These are phyloP conservation scores for Lunasporangiospora selenospora DNA, from an alignment of 192 early-diverging fungal species.

Conservation along the genomic window DNA sequence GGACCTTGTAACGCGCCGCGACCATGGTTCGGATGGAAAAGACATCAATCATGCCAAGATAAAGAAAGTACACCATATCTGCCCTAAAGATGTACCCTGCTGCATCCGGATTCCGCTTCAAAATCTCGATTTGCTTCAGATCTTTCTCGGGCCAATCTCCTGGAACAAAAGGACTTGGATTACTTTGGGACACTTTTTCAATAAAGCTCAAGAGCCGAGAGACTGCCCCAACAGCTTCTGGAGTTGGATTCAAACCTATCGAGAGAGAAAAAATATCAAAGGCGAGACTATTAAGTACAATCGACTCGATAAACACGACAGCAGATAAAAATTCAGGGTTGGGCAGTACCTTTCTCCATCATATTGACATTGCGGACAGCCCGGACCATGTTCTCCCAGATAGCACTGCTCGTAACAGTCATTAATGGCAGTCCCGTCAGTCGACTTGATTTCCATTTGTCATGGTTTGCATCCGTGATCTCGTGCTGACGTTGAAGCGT, in stretches of 20 bases:
- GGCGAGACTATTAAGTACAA: neutral
- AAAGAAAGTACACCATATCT: constrained; percentile 27
- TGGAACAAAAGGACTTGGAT: constrained; percentile 9
- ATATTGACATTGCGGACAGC: constrained; percentile 24
- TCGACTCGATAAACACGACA: neutral
- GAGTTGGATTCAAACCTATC: constrained; percentile 28
- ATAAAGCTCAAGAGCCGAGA: constrained; percentile 21
- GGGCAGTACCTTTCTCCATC: constrained; percentile 16
- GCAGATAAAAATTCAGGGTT: too few species aligned
- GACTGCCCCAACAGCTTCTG: constrained; percentile 12
- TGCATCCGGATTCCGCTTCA: constrained; percentile 11
- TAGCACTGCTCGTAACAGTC: constrained; percentile 9
- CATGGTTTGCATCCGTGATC: constrained; percentile 10
- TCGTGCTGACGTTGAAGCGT: constrained; percentile 18
- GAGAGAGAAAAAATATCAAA: neutral
- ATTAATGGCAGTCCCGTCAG: constrained; percentile 23
- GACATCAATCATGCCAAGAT: constrained; percentile 10
- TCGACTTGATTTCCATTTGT: constrained; percentile 16
- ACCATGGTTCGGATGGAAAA: constrained; percentile 17
- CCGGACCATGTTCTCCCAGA: constrained; percentile 27
- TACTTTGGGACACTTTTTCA: constrained; percentile 12
- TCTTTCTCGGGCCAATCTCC: constrained; percentile 16
- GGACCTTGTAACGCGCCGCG: constrained; percentile 9
- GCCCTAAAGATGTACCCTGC: constrained; percentile 29
- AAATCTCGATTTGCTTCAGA: neutral